Evolutionary conservation across 2,329 filamentous ascomycete genomes (phyloP), one percentile per base, ranked within the genome.

Genomic region (Curvularia spicifera): DNA sequence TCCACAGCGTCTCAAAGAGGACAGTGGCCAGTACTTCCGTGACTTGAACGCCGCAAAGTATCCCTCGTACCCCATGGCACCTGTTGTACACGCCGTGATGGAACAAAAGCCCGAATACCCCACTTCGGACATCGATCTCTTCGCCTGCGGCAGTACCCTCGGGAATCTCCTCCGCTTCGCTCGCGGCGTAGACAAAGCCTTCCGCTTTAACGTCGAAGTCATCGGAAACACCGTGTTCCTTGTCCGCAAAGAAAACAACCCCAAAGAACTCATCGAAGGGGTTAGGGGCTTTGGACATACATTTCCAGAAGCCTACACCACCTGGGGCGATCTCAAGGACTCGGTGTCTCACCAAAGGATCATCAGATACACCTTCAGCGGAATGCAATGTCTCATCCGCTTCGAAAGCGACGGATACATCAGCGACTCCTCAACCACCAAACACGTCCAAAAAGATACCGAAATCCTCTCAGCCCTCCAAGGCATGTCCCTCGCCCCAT

Each of bases 251-350:
- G 87, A 89, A 65, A 86, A 85, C 44, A 82, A 83, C 0, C 86
- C 87, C 0, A 82, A 72, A 0, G 85, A 89, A 63, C 68, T 79
- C 0, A 86, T 91, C 5, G 63, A 75, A 0, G 79, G 79, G n/a
- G 75, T 91, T 0, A 65, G 65, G 15, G 89, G 89, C 0, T 90
- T 81, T 64, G 88, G 88, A 0, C 87, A 91, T 64, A 82, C 85
- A 0, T 91, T 91, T 62, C 86, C 86, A 0, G 86, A 90, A 47
- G 79, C 80, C 0, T 87, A 90, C 66, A 91, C 89, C 0, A 85
- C 80, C 0, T 91, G 88, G 87, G 82, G 84, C 0, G 80, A 80
- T 0, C 82, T 86, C 0, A 80, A 78, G 45, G 78, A 80, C 0
- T 90, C 87, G 0, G 76, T 74, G 1, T 86, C 85, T 0, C 86